Evolutionary conservation across 148 eudicot species (phyloP).

Genomic region (Hydrangea macrophylla): DNA sequence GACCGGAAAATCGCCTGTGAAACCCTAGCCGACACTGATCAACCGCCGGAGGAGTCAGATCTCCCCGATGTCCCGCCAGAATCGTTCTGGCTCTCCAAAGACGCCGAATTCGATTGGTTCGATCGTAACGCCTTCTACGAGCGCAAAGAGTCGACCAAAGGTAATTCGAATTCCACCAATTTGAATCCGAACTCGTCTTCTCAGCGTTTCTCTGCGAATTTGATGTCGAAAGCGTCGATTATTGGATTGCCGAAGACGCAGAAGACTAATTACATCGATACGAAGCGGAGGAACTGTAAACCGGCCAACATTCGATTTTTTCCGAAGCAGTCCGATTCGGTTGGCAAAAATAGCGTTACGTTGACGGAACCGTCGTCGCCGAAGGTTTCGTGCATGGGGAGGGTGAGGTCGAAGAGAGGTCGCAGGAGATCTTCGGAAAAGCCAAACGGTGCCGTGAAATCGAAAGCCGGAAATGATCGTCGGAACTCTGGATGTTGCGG

Average conservation of each 20-base stretch:
- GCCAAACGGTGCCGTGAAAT: neutral
- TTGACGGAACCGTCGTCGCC: conserved; percentile 72
- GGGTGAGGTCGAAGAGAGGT: conserved; percentile 63
- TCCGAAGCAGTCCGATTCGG: conserved; percentile 51
- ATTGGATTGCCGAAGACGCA: conserved; percentile 70
- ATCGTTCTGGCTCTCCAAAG: conserved; percentile 74
- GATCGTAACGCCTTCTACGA: conserved; percentile 70
- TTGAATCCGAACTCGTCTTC: conserved; percentile 37
- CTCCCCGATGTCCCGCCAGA: conserved; percentile 46
- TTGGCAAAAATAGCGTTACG: conserved; percentile 30
- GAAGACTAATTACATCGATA: conserved; percentile 45
- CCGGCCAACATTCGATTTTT: conserved; percentile 45
- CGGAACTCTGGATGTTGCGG: conserved; percentile 34
- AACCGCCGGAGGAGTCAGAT: conserved; percentile 9
- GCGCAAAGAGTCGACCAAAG: conserved; percentile 70
- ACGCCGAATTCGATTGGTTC: conserved; percentile 87
- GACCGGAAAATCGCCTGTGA: conserved; percentile 62
- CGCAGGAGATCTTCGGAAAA: conserved; percentile 29
- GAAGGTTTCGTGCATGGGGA: conserved; percentile 86
- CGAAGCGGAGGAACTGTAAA: conserved; percentile 29
- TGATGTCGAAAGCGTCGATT: conserved; percentile 43
- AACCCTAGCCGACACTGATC: conserved; percentile 22
- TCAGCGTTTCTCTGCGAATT: conserved; percentile 38
- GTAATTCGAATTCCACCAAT: conserved; percentile 25
- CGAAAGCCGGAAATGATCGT: conserved; percentile 1